Percentiles rank a stretch among this genome's conserved stretches.
Evolutionary conservation across 2,329 filamentous ascomycete species (phyloP).

Genomic region (Amphichorda felina): DNA sequence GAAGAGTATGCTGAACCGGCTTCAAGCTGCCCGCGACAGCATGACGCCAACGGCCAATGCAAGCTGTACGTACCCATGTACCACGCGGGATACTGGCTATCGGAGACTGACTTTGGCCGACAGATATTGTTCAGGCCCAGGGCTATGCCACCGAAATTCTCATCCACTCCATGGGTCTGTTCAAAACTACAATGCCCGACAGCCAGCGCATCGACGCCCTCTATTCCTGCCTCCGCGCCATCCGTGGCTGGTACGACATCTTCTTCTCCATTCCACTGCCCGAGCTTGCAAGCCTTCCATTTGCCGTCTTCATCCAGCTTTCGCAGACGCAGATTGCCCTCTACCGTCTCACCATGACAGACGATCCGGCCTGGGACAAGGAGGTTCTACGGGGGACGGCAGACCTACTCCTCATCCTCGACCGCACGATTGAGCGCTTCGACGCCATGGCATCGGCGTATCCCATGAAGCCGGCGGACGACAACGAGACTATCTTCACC

Average conservation of each 20-base stretch:
- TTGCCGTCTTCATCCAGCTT: slow-evolving; percentile 20
- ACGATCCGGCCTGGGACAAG: slow-evolving; percentile 28
- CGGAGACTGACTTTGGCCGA: not conserved
- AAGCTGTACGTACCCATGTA: slow-evolving; percentile 12
- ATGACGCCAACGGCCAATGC: slow-evolving; percentile 11
- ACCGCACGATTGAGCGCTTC: slow-evolving; percentile 20
- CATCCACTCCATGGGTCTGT: slow-evolving; percentile 19
- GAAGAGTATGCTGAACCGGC: slow-evolving; percentile 14
- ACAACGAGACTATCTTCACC: slow-evolving; percentile 14
- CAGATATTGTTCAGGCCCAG: slow-evolving; percentile 18
- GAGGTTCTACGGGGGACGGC: slow-evolving; percentile 19
- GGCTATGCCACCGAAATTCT: slow-evolving; percentile 16
- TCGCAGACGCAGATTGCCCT: slow-evolving; percentile 23
- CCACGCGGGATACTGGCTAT: not conserved
- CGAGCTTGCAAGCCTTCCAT: slow-evolving; percentile 18
- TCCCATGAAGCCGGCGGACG: slow-evolving; percentile 12
- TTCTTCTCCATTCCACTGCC: slow-evolving; percentile 18
- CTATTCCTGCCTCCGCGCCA: slow-evolving; percentile 21
- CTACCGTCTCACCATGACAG: slow-evolving; percentile 24
- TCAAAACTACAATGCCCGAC: slow-evolving; percentile 17
- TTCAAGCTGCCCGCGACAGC: slow-evolving; percentile 13
- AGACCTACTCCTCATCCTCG: slow-evolving; percentile 21
- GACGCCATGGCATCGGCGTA: slow-evolving; percentile 13
- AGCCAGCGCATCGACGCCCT: slow-evolving; percentile 19
- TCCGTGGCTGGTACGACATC: slow-evolving; percentile 22